These are phyloP conservation scores for Pseudogymnoascus sp. DNA, from an alignment of 2,329 filamentous ascomycete species.

Conservation along the genomic window DNA sequence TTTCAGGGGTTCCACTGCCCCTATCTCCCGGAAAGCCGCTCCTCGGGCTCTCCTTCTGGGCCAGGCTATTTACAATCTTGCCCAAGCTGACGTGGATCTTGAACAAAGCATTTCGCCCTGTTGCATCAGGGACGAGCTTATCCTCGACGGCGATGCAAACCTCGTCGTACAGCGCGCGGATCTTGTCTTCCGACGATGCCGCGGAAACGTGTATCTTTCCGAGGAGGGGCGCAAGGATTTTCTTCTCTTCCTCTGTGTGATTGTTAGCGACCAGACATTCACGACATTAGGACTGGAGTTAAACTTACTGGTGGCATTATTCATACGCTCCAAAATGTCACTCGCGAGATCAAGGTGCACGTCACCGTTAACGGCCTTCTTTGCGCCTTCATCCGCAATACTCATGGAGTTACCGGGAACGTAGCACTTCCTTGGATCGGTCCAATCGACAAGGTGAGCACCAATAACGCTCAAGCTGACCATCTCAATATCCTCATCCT, in stretches of 20 bases:
- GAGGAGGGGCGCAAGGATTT: conserved; percentile 68
- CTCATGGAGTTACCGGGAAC: conserved; percentile 38
- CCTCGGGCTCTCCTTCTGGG: conserved; percentile 26
- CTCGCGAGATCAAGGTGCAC: conserved; percentile 73
- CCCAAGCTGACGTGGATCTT: conserved; percentile 61
- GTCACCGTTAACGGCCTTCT: conserved; percentile 63
- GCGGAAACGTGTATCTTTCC: conserved; percentile 76
- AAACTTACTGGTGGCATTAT: conserved; percentile 57
- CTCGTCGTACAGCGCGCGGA: conserved; percentile 51
- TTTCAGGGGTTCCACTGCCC: conserved; percentile 28
- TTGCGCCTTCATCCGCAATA: conserved; percentile 46
- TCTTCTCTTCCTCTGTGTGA: conserved; percentile 71
- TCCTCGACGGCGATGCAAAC: conserved; percentile 57
- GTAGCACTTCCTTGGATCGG: conserved; percentile 76
- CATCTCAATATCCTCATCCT: conserved; percentile 69
- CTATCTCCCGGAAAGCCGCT: conserved; percentile 25
- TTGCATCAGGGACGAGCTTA: conserved; percentile 52
- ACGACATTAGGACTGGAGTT: background rate
- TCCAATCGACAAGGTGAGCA: conserved; percentile 86
- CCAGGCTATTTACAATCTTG: conserved; percentile 52
- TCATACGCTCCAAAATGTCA: conserved; percentile 69
- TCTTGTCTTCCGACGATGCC: conserved; percentile 51
- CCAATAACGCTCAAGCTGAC: conserved; percentile 71
- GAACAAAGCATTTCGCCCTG: conserved; percentile 56
- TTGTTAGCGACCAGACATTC: conserved; percentile 26